Percentiles rank a stretch among this genome's conserved stretches.
Conservation (phyloP, 2,329 filamentous ascomycete species). For the Monosporascus sp. region DNA sequence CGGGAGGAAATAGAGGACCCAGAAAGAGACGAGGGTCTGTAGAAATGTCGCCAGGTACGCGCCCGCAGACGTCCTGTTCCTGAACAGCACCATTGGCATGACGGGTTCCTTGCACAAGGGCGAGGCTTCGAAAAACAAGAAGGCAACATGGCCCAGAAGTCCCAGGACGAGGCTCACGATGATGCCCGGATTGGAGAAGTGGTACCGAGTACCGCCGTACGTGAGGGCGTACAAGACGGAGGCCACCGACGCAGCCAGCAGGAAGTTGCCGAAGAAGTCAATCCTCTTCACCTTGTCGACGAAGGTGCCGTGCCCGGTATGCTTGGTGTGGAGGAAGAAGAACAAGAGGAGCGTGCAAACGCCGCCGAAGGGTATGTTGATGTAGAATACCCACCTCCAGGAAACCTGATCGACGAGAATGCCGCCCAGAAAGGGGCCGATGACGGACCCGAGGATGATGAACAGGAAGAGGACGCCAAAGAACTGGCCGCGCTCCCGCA, state of each 20-base stretch:
- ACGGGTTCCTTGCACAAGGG: not conserved
- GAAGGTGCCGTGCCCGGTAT: not conserved
- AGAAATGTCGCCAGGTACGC: conserved; percentile 29
- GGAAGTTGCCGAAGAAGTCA: not conserved
- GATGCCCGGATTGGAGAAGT: not conserved
- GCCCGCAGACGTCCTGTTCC: conserved; percentile 30
- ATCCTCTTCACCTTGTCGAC: not conserved
- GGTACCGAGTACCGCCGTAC: not conserved
- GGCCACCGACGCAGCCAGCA: not conserved
- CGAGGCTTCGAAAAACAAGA: not conserved
- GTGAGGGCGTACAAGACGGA: not conserved
- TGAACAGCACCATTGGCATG: conserved; percentile 27
- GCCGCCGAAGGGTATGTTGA: not conserved
- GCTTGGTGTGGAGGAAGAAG: not conserved
- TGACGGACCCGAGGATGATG: not conserved
- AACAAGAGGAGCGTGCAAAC: not conserved
- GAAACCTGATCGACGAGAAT: not conserved
- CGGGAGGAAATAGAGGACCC: conserved; percentile 32
- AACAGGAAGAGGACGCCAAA: conserved; percentile 21
- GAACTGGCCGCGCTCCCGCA: conserved; percentile 38
- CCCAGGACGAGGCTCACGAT: not conserved
- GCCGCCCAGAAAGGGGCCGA: not conserved
- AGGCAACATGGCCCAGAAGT: not conserved
- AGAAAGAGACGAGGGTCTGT: conserved; percentile 27
- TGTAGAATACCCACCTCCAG: not conserved